Conservation (phyloP, 495 filamentous ascomycete species). For the Hyaloscypha finlandica region DNA sequence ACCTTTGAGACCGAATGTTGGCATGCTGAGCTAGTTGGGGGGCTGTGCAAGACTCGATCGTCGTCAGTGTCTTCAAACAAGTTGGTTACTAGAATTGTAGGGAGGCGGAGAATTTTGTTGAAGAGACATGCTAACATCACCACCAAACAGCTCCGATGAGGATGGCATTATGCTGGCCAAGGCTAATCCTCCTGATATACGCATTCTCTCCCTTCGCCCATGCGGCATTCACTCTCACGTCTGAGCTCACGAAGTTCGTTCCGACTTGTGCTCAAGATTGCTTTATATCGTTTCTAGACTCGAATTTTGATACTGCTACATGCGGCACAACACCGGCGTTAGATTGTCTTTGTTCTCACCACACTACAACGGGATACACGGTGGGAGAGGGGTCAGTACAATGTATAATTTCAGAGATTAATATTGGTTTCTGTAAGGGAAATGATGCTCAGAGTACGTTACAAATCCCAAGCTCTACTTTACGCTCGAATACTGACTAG, state of each 20-base stretch:
- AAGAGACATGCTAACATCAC: slow-evolving; percentile 24
- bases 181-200: slow-evolving; percentile 27
- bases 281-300: slow-evolving; percentile 59
- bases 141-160: slow-evolving; percentile 23
- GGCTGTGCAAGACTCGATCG: slow-evolving; percentile 6
- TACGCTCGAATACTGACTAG: slow-evolving; percentile 28
- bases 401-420: slow-evolving; percentile 56
- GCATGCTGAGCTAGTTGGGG: not conserved
- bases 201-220: slow-evolving; percentile 15
- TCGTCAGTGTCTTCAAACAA: not conserved
- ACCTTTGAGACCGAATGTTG: slow-evolving; percentile 7
- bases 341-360: slow-evolving; percentile 62
- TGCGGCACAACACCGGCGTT: slow-evolving; percentile 54
- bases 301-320: slow-evolving; percentile 53
- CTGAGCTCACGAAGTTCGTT: slow-evolving; percentile 50
- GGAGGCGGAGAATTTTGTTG: not conserved
- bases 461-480: not conserved
- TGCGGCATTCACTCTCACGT: slow-evolving; percentile 38
- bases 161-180: slow-evolving; percentile 33
- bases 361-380: slow-evolving; percentile 63
- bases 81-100: not conserved
- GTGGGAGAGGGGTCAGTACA: slow-evolving; percentile 68
- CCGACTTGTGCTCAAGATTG: slow-evolving; percentile 68
- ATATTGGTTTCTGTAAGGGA: slow-evolving; percentile 43
- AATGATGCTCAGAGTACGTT: slow-evolving; percentile 40